These are phyloP conservation scores for Candida tropicalis DNA, from an alignment of 1,139 yeast species.

Conservation along the genomic window DNA sequence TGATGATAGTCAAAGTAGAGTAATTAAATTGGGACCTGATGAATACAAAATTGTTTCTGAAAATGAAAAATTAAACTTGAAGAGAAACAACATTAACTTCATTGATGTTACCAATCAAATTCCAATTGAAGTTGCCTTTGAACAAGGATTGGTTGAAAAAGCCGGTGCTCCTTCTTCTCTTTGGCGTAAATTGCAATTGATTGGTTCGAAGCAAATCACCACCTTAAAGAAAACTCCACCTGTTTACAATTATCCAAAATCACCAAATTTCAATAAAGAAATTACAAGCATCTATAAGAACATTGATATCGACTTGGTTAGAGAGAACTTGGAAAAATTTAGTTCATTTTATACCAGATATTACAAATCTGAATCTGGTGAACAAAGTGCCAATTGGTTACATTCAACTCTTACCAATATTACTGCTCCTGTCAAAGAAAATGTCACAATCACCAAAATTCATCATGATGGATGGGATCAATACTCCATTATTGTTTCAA, in stretches of 20 bases:
- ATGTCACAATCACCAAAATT: slow-evolving; percentile 30
- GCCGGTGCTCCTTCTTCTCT: slow-evolving; percentile 16
- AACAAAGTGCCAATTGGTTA: slow-evolving; percentile 75
- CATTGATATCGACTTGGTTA: slow-evolving; percentile 51
- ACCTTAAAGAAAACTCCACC: slow-evolving; percentile 33
- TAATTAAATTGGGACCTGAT: slow-evolving; percentile 42
- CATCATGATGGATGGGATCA: slow-evolving; percentile 49
- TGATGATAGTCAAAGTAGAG: slow-evolving; percentile 21
- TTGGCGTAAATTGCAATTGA: slow-evolving; percentile 20
- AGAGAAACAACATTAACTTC: slow-evolving; percentile 57
- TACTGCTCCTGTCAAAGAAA: slow-evolving; percentile 38
- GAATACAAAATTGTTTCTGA: slow-evolving; percentile 53
- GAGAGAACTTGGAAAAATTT: slow-evolving; percentile 59
- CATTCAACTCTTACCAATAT: slow-evolving; percentile 49
- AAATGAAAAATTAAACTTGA: slow-evolving; percentile 55
- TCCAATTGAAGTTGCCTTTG: slow-evolving; percentile 37
- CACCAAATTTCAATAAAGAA: slow-evolving; percentile 35
- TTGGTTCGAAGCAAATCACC: slow-evolving; percentile 37
- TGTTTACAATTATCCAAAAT: slow-evolving; percentile 57
- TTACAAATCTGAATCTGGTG: slow-evolving; percentile 73
- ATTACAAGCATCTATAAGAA: slow-evolving; percentile 43
- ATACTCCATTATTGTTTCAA: slow-evolving; percentile 43
- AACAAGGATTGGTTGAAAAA: slow-evolving; percentile 28
- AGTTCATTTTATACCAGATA: slow-evolving; percentile 79
- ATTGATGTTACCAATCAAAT: slow-evolving; percentile 67